These are phyloP conservation scores for Canna indica DNA, from an alignment of 176 grass and related monocot species.

Conservation along the genomic window DNA sequence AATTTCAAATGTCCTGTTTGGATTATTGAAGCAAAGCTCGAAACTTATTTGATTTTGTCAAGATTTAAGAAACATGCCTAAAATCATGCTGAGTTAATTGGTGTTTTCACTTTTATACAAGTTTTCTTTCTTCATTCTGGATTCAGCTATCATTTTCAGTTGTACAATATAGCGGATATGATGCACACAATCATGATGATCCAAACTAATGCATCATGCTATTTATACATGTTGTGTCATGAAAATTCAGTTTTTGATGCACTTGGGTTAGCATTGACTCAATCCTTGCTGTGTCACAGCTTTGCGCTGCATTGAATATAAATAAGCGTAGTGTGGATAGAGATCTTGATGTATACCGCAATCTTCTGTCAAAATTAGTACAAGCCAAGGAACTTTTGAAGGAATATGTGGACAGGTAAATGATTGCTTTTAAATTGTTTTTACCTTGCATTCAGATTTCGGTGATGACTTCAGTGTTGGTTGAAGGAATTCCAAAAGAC, in stretches of 20 bases:
- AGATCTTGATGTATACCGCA: constrained; percentile 93
- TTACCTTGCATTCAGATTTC: not conserved
- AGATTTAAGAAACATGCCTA: too few species aligned
- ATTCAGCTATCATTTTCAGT: too few species aligned
- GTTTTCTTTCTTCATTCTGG: too few species aligned
- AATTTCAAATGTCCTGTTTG: not conserved
- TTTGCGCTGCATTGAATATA: constrained; percentile 70
- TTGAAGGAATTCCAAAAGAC: too few species aligned
- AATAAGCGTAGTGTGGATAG: constrained; percentile 95
- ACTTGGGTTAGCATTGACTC: constrained; percentile 7
- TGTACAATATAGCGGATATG: too few species aligned
- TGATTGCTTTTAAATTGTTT: constrained; percentile 4
- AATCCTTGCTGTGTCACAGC: constrained; percentile 40
- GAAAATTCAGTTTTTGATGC: not conserved
- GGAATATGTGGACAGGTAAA: constrained; percentile 89
- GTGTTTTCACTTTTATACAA: too few species aligned
- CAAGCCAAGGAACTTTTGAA: constrained; percentile 99
- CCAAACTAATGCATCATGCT: not conserved
- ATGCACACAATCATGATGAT: not conserved
- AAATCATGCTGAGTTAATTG: too few species aligned
- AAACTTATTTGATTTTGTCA: too few species aligned
- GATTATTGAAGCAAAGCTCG: not conserved
- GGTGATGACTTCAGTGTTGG: too few species aligned
- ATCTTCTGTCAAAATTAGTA: constrained; percentile 89
- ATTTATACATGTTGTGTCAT: not conserved